Percentiles rank a stretch among this genome's conserved stretches.
These are phyloP conservation scores for Mallotus japonicus DNA, from an alignment of 441 rosid species.

Conservation along the genomic window DNA sequence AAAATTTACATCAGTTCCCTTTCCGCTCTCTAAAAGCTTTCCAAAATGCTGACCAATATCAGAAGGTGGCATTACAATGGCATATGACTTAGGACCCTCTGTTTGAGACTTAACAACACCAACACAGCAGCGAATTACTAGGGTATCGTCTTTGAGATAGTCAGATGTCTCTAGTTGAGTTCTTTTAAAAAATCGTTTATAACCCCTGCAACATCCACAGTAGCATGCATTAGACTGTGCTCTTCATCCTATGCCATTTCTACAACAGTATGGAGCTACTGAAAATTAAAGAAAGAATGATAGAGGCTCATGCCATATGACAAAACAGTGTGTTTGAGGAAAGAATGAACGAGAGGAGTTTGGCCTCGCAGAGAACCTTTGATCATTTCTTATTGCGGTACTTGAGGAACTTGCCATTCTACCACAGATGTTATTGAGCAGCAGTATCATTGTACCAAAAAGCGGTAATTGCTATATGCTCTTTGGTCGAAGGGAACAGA, in stretches of 20 bases:
- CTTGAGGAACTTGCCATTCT: neutral
- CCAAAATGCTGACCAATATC: constrained; percentile 81
- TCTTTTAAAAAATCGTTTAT: constrained; percentile 87
- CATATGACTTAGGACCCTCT: constrained; percentile 80
- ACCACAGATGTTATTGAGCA: neutral
- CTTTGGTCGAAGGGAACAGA: neutral
- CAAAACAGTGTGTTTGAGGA: neutral
- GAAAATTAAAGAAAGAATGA: neutral
- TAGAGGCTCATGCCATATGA: neutral
- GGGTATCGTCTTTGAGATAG: constrained; percentile 76
- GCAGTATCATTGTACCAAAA: neutral
- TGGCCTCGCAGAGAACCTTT: neutral
- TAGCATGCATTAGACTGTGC: constrained; percentile 13
- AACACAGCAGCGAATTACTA: constrained; percentile 75
- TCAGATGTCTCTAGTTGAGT: constrained; percentile 74
- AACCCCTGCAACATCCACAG: constrained; percentile 68
- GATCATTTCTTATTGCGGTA: neutral
- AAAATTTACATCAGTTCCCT: constrained; percentile 67
- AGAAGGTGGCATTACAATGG: constrained; percentile 67
- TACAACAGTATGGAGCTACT: neutral
- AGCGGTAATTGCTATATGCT: neutral
- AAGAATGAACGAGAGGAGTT: no score
- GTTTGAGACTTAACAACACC: constrained; percentile 92
- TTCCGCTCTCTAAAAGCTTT: constrained; percentile 71
- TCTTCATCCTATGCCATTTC: constrained; percentile 4